These are phyloP conservation scores for Neonectria magnoliae DNA, from an alignment of 2,329 filamentous ascomycete species.

Conservation along the genomic window DNA sequence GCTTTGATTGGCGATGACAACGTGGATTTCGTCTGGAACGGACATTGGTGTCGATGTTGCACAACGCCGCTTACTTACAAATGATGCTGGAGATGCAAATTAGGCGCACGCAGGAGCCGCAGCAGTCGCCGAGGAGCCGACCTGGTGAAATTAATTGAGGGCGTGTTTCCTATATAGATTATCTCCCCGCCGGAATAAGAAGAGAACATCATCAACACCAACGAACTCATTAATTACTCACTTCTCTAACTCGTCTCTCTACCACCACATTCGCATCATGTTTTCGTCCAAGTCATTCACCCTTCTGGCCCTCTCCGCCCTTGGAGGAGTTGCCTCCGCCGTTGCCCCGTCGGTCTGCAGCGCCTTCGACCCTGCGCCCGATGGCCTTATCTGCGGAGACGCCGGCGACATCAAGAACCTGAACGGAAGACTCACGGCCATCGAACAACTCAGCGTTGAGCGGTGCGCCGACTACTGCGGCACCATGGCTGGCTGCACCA, in stretches of 20 bases:
- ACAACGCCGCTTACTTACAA: neutral
- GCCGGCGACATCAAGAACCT: neutral
- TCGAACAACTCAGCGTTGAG: neutral
- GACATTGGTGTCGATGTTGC: neutral
- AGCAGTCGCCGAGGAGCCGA: neutral
- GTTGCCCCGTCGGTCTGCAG: neutral
- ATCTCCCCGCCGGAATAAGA: neutral
- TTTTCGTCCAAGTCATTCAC: neutral
- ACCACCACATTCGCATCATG: neutral
- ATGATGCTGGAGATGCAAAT: neutral
- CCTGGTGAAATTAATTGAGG: neutral
- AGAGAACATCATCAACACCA: neutral
- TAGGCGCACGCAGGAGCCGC: neutral
- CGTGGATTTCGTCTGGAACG: neutral
- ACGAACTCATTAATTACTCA: neutral
- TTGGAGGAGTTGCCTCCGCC: neutral
- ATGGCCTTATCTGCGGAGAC: neutral
- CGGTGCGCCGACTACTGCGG: neutral
- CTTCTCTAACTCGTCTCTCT: neutral
- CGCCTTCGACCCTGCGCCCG: neutral
- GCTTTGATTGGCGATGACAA: neutral
- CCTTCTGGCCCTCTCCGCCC: neutral
- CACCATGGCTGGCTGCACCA: neutral
- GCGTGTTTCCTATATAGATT: neutral
- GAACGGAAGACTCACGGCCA: neutral